These are phyloP conservation scores for Calonectria pteridis DNA, from an alignment of 2,329 filamentous ascomycete species.

Conservation along the genomic window DNA sequence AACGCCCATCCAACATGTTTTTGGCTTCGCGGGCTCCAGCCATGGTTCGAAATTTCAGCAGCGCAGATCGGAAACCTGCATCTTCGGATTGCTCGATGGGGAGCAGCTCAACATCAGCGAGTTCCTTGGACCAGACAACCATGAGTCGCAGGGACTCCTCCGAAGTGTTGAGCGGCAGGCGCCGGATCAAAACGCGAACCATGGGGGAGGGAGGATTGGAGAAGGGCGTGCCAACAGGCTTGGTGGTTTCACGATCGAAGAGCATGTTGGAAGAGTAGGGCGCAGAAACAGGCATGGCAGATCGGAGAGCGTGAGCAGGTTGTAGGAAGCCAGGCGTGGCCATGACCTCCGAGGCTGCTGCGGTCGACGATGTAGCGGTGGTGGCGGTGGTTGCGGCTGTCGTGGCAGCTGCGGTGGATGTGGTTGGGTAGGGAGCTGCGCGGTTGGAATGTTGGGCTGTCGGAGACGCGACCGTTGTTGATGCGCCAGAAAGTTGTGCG, in stretches of 20 bases:
- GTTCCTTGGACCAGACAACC: constrained; percentile 70
- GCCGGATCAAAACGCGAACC: constrained; percentile 64
- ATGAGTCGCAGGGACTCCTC: constrained; percentile 68
- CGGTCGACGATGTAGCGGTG: constrained; percentile 6
- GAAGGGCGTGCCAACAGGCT: constrained; percentile 56
- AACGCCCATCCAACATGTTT: constrained; percentile 68
- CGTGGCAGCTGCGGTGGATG: constrained; percentile 37
- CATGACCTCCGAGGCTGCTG: constrained; percentile 51
- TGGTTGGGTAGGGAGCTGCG: constrained; percentile 48
- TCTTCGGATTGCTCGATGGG: constrained; percentile 63
- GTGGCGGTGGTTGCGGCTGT: constrained; percentile 13
- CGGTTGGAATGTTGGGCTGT: constrained; percentile 45
- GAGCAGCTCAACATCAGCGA: constrained; percentile 64
- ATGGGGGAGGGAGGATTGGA: constrained; percentile 50
- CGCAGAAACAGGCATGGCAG: constrained; percentile 46
- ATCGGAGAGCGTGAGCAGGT: constrained; percentile 55
- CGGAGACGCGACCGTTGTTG: constrained; percentile 42
- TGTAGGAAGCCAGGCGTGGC: constrained; percentile 58
- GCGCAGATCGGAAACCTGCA: constrained; percentile 62
- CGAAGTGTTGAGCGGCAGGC: constrained; percentile 65
- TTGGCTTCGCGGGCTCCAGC: constrained; percentile 69
- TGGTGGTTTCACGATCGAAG: constrained; percentile 56
- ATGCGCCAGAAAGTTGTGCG: constrained; percentile 39
- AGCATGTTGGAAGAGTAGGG: constrained; percentile 50
- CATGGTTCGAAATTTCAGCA: constrained; percentile 66